Percentiles rank a stretch among this genome's conserved stretches.
Evolutionary conservation across 805 yeast species (phyloP).

Genomic region (Monosporozyma solicola): DNA sequence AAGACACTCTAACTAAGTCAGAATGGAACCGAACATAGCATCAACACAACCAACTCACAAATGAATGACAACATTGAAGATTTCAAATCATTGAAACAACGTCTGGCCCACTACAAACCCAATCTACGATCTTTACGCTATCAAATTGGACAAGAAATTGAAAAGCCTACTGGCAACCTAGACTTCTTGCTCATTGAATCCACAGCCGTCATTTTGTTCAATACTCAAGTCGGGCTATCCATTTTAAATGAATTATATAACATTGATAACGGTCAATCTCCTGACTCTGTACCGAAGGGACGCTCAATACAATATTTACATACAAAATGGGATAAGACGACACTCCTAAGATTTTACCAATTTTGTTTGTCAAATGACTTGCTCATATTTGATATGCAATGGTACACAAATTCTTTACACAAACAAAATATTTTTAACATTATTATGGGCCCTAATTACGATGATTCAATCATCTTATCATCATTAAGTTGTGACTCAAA

Average conservation of each 20-base stretch:
- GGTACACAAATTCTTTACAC: slow-evolving; percentile 4
- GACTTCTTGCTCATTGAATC: slow-evolving; percentile 5
- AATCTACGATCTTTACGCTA: not conserved
- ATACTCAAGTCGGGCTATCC: slow-evolving; percentile 20
- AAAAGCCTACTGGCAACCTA: not conserved
- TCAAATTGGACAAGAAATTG: not conserved
- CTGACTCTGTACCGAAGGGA: not conserved
- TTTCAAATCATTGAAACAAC: not conserved
- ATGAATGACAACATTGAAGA: not conserved
- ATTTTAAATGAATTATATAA: slow-evolving; percentile 7
- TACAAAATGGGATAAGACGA: not conserved
- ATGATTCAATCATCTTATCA: not conserved
- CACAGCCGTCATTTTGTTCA: slow-evolving; percentile 12
- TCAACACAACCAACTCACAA: not conserved
- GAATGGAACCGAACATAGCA: not conserved
- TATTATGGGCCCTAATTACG: not conserved
- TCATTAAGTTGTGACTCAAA: not conserved
- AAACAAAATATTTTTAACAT: not conserved
- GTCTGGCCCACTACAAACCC: not conserved
- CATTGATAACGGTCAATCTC: not conserved
- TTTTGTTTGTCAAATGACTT: slow-evolving; percentile 1
- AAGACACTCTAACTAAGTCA: not conserved
- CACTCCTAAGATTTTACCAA: slow-evolving; percentile 1
- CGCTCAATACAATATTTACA: not conserved
- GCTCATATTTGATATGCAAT: slow-evolving; percentile 1